phyloP scores from a whole-genome alignment of 139 green algal species.

The Coccomyxa sp. region DNA sequence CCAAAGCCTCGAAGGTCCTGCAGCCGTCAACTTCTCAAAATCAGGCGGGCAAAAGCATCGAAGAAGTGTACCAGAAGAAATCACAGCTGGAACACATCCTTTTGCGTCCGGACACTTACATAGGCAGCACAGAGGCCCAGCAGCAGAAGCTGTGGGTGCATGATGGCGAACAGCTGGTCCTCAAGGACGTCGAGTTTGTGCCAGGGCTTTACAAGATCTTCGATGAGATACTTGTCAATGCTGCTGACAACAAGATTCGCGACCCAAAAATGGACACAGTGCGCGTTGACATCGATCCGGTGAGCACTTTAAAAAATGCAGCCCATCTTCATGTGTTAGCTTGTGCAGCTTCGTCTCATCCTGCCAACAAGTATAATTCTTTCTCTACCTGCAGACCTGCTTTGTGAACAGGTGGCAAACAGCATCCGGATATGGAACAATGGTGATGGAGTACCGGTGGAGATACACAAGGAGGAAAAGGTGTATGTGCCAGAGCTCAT shows the following conservation, averaged over 20 bases:
- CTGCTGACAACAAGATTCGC: slow-evolving; percentile 97
- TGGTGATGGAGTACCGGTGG: slow-evolving; percentile 90
- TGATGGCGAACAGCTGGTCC: slow-evolving; percentile 67
- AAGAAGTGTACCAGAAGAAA: slow-evolving; percentile 99
- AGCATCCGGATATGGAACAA: slow-evolving; percentile 93
- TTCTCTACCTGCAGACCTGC: neutral
- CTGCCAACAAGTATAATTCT: too few species aligned
- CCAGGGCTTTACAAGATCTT: slow-evolving; percentile 99
- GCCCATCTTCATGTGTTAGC: neutral
- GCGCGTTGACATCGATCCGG: slow-evolving; percentile 75
- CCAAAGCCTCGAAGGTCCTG: slow-evolving; percentile 1
- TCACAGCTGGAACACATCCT: slow-evolving; percentile 98
- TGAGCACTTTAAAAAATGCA: slow-evolving; percentile 19
- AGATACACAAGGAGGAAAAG: slow-evolving; percentile 91
- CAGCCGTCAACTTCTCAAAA: neutral
- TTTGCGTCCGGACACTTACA: slow-evolving; percentile 96
- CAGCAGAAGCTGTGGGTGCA: slow-evolving; percentile 88
- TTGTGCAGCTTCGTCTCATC: neutral
- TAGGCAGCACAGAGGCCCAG: slow-evolving; percentile 87
- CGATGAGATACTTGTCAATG: slow-evolving; percentile 99
- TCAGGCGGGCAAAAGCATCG: slow-evolving; percentile 39
- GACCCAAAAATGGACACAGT: slow-evolving; percentile 91
- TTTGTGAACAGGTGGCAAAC: slow-evolving; percentile 49
- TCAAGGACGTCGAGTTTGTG: slow-evolving; percentile 65
- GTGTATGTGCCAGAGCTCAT: slow-evolving; percentile 98